A percentile compares a stretch with the other conserved stretches of the same genome.
These are phyloP conservation scores for Cadophora luteo-olivacea DNA, from an alignment of 2,329 filamentous ascomycete species.

Conservation along the genomic window DNA sequence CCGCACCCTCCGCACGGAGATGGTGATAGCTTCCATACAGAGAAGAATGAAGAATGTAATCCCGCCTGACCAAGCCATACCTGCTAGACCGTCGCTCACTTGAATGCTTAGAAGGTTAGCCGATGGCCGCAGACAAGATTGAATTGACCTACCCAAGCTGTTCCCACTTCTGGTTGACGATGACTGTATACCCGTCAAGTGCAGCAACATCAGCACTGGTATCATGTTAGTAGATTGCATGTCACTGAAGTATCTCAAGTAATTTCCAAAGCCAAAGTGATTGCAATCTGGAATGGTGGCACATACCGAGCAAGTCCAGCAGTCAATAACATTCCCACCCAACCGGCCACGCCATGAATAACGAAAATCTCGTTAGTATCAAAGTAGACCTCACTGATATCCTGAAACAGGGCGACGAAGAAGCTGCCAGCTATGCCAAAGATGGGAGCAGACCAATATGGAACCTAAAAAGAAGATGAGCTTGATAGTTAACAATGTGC, in stretches of 20 bases:
- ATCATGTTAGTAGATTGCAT: neutral
- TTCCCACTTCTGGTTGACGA: slow-evolving; percentile 18
- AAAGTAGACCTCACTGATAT: slow-evolving; percentile 9
- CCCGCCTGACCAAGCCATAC: slow-evolving; percentile 16
- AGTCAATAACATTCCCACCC: slow-evolving; percentile 20
- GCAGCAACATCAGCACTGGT: slow-evolving; percentile 18
- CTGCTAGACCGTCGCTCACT: slow-evolving; percentile 16
- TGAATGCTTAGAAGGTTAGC: slow-evolving; percentile 12
- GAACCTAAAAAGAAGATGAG: neutral
- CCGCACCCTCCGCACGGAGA: neutral
- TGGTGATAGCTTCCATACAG: slow-evolving; percentile 15
- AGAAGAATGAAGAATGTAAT: slow-evolving; percentile 17
- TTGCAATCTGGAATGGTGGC: no score
- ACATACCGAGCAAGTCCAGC: slow-evolving; percentile 20
- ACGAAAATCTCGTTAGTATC: slow-evolving; percentile 24
- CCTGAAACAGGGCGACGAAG: slow-evolving; percentile 18
- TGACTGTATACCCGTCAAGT: slow-evolving; percentile 17
- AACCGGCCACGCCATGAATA: slow-evolving; percentile 18
- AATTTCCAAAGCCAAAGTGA: neutral
- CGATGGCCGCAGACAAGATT: neutral
- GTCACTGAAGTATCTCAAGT: no score
- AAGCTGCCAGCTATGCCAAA: slow-evolving; percentile 21
- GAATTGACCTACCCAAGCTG: slow-evolving; percentile 14
- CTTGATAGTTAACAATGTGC: neutral
- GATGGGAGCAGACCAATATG: slow-evolving; percentile 22